Conservation (phyloP, 2,329 filamentous ascomycete species). For the Xylariaceae sp. region DNA sequence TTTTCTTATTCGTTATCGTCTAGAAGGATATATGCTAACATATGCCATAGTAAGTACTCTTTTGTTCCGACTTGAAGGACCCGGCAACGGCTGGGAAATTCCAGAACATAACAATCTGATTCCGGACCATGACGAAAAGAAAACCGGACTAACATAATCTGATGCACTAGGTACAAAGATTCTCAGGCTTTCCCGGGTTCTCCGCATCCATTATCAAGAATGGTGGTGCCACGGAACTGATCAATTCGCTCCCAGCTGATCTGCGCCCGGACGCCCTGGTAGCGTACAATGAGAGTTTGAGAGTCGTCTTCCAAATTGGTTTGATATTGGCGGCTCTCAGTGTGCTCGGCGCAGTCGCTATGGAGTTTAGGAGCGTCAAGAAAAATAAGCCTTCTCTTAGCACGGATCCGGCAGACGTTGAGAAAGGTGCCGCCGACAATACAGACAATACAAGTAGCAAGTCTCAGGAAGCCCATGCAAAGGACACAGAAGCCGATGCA, state of each 20-base stretch:
- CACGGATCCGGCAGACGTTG: slow-evolving; percentile 10
- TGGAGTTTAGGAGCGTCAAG: slow-evolving; percentile 57
- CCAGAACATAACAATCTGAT: too few species aligned
- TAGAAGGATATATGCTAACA: too few species aligned
- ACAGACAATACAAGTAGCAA: slow-evolving; percentile 4
- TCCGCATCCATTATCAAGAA: slow-evolving; percentile 23
- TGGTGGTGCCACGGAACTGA: slow-evolving; percentile 30
- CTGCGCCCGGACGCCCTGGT: slow-evolving; percentile 25
- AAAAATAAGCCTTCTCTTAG: slow-evolving; percentile 20
- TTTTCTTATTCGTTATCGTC: too few species aligned
- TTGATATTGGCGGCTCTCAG: slow-evolving; percentile 50
- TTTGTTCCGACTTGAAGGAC: too few species aligned
- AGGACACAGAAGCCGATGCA: slow-evolving; percentile 9
- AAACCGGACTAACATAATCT: too few species aligned
- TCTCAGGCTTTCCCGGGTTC: slow-evolving; percentile 30
- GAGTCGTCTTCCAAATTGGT: slow-evolving; percentile 56
- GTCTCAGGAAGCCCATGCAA: slow-evolving; percentile 5
- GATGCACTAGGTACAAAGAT: slow-evolving; percentile 30
- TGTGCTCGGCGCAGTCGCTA: slow-evolving; percentile 49
- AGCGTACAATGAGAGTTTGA: slow-evolving; percentile 60
- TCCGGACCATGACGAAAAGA: too few species aligned
- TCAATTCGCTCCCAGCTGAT: slow-evolving; percentile 15
- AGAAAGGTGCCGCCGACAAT: slow-evolving; percentile 9
- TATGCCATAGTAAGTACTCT: too few species aligned
- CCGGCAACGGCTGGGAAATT: too few species aligned